Conservation (phyloP, 148 eudicot species). For the Fagopyrum esculentum region DNA sequence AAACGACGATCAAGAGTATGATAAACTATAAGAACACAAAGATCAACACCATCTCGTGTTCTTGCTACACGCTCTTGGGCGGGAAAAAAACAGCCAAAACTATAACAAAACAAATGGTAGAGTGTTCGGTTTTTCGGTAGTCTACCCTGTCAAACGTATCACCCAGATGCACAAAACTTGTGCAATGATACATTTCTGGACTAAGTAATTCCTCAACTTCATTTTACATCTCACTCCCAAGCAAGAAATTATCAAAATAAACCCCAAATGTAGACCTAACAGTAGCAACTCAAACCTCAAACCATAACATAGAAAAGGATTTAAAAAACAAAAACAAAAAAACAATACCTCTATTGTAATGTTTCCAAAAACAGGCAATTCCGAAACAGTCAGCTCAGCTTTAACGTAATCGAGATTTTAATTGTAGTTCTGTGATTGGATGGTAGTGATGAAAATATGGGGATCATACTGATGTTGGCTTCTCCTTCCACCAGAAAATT, state of each 20-base stretch:
- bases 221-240: constrained; percentile 11
- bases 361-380: constrained; percentile 1
- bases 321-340: background rate
- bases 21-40: constrained; percentile 7
- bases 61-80: constrained; percentile 10
- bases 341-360: constrained; percentile 12
- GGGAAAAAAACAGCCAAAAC: constrained; percentile 1
- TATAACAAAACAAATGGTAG: constrained; percentile 1
- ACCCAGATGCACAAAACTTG: constrained; percentile 11
- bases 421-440: constrained; percentile 10
- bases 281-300: constrained; percentile 13
- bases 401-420: background rate
- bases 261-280: background rate
- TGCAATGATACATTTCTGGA: constrained; percentile 10
- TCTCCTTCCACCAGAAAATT: constrained; percentile 12
- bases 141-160: constrained; percentile 11
- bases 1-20: constrained; percentile 10
- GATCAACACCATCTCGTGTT: background rate
- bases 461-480: constrained; percentile 10
- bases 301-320: background rate
- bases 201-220: constrained; percentile 9
- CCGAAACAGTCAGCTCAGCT: constrained; percentile 11
- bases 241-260: constrained; percentile 6
- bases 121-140: background rate
- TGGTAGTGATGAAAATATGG: background rate